A percentile compares a stretch with the other conserved stretches of the same genome.
Evolutionary conservation across 2,329 filamentous ascomycete species (phyloP).

Genomic region (Fusarium concolor): DNA sequence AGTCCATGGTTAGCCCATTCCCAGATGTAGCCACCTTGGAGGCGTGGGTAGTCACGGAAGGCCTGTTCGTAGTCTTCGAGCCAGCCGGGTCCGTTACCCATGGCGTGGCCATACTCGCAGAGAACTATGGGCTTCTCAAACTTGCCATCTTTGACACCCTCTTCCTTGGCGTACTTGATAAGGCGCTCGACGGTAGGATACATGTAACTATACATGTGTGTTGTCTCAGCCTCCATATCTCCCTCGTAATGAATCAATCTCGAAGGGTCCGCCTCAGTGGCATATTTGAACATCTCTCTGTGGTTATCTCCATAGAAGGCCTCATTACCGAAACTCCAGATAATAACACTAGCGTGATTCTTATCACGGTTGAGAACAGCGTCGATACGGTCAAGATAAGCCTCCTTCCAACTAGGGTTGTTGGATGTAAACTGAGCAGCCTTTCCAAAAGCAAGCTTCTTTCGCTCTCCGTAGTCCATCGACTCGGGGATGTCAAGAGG

Average conservation of each 20-base stretch:
- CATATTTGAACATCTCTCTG: constrained; percentile 73
- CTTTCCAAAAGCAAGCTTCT: constrained; percentile 64
- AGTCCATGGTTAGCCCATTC: constrained; percentile 74
- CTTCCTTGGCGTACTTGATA: constrained; percentile 57
- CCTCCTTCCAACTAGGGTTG: constrained; percentile 69
- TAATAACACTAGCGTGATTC: constrained; percentile 76
- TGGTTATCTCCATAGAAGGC: constrained; percentile 78
- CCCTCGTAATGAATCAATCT: constrained; percentile 76
- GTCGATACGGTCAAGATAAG: constrained; percentile 74
- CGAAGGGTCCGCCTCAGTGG: constrained; percentile 66
- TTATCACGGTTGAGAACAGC: constrained; percentile 76
- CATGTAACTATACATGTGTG: constrained; percentile 77
- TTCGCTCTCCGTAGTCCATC: constrained; percentile 70
- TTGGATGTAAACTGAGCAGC: constrained; percentile 70
- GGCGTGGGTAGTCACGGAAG: constrained; percentile 69
- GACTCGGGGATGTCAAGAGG: constrained; percentile 65
- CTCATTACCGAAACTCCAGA: constrained; percentile 81
- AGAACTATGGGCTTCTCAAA: constrained; percentile 69
- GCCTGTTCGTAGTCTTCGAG: constrained; percentile 75
- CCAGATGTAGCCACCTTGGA: constrained; percentile 77
- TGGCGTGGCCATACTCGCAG: constrained; percentile 71
- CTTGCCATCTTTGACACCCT: constrained; percentile 57
- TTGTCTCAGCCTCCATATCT: constrained; percentile 67
- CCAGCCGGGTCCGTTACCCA: constrained; percentile 80
- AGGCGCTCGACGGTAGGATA: constrained; percentile 68